These are phyloP conservation scores for Penicillium aurantiogriseum DNA, from an alignment of 2,329 filamentous ascomycete genomes.

Conservation along the genomic window DNA sequence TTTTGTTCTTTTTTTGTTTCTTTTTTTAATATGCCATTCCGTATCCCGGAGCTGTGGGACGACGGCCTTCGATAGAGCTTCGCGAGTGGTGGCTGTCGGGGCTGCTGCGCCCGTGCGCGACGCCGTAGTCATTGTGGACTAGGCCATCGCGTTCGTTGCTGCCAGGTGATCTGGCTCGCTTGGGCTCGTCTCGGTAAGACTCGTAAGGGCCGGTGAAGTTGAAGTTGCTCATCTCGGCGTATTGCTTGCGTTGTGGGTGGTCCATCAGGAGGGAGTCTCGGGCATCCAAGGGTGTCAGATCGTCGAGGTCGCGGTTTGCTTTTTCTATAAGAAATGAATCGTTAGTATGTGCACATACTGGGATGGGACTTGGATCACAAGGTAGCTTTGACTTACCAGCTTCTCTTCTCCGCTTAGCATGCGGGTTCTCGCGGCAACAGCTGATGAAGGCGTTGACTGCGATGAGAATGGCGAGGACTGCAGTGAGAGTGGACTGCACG, in stretches of 20 bases:
- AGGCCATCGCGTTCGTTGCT: slow-evolving; percentile 38
- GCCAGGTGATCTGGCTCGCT: slow-evolving; percentile 28
- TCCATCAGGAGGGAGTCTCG: slow-evolving; percentile 69
- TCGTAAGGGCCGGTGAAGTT: slow-evolving; percentile 43
- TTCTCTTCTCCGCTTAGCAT: slow-evolving; percentile 83
- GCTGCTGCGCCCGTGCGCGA: slow-evolving; percentile 32
- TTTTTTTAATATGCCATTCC: slow-evolving; percentile 34
- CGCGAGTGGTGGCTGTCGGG: slow-evolving; percentile 23
- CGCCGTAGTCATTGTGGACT: slow-evolving; percentile 30
- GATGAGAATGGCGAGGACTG: slow-evolving; percentile 79
- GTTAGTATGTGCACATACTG: slow-evolving; percentile 22
- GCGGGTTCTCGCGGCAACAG: slow-evolving; percentile 83
- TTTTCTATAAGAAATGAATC: slow-evolving; percentile 59
- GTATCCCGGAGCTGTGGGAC: slow-evolving; percentile 32
- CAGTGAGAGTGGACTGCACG: slow-evolving; percentile 83
- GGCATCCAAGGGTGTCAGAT: slow-evolving; percentile 80
- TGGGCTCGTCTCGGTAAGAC: slow-evolving; percentile 37
- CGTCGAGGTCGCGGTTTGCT: slow-evolving; percentile 71
- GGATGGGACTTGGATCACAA: not conserved
- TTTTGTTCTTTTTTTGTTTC: not conserved
- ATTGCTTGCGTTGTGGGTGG: slow-evolving; percentile 44
- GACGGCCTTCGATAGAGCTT: slow-evolving; percentile 35
- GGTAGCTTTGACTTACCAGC: slow-evolving; percentile 62
- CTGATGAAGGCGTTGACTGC: slow-evolving; percentile 81
- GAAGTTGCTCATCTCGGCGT: slow-evolving; percentile 41